Evolutionary conservation across 305 asterid genomes (phyloP).

Genomic region (Solanum hybrid): DNA sequence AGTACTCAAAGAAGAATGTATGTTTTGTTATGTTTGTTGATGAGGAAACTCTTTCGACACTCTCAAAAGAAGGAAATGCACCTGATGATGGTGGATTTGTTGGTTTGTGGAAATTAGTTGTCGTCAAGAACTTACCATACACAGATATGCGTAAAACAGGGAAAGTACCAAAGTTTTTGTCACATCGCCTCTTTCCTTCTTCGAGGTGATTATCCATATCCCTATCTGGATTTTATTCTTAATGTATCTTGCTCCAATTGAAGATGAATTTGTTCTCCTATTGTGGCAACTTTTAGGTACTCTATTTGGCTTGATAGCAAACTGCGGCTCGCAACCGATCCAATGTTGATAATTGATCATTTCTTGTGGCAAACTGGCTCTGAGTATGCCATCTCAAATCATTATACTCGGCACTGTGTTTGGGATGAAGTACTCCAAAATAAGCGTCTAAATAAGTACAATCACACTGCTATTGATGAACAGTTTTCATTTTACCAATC

Average conservation of each 20-base stretch:
- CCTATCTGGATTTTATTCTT: constrained; percentile 12
- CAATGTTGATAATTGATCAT: constrained; percentile 70
- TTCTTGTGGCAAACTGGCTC: constrained; percentile 75
- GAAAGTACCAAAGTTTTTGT: constrained; percentile 84
- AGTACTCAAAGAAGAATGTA: constrained; percentile 69
- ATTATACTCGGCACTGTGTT: constrained; percentile 84
- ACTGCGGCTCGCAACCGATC: constrained; percentile 78
- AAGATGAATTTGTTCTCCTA: constrained; percentile 6
- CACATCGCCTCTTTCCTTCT: constrained; percentile 92
- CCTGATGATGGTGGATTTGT: constrained; percentile 65
- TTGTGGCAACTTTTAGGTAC: constrained; percentile 40
- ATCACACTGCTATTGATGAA: constrained; percentile 72
- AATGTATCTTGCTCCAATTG: constrained; percentile 4
- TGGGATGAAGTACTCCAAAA: constrained; percentile 95
- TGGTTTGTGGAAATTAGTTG: constrained; percentile 82
- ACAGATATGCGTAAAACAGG: constrained; percentile 80
- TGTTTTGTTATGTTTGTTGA: constrained; percentile 93
- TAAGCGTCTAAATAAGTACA: constrained; percentile 79
- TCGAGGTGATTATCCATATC: constrained; percentile 58
- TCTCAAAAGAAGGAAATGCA: constrained; percentile 57
- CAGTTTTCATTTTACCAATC: constrained; percentile 68
- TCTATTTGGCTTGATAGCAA: constrained; percentile 97
- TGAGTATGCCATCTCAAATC: constrained; percentile 87
- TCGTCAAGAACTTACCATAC: constrained; percentile 72
- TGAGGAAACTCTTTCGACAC: constrained; percentile 58